phyloP scores from a whole-genome alignment of 2,329 filamentous ascomycete genomes.

The Talaromyces amestolkiae region DNA sequence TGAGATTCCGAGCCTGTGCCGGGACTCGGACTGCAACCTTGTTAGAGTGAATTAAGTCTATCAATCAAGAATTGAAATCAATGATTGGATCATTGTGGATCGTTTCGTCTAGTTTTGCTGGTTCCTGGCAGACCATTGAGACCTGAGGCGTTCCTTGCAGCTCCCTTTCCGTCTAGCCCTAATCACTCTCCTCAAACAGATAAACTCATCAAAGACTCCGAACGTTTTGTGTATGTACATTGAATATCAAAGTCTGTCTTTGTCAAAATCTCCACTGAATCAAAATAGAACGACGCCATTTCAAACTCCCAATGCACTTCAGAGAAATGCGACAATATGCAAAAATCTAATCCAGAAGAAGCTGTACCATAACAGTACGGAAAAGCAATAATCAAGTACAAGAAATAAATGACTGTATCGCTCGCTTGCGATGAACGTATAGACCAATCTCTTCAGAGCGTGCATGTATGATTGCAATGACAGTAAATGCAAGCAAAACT shows the following conservation, averaged over 20 bases:
- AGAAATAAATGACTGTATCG: background rate
- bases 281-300: background rate
- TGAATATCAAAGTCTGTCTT: background rate
- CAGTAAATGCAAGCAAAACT: background rate
- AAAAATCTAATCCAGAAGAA: background rate
- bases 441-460: background rate
- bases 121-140: background rate
- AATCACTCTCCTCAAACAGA: background rate
- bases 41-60: background rate
- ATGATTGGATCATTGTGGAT: background rate
- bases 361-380: background rate
- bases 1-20: background rate
- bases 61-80: background rate
- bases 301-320: background rate
- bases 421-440: background rate
- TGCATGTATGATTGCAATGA: slow-evolving; percentile 5
- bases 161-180: background rate
- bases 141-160: background rate
- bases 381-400: background rate
- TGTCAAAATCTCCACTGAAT: background rate
- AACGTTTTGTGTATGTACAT: background rate
- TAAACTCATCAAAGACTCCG: background rate
- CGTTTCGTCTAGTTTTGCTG: background rate
- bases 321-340: background rate
- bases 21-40: background rate